Evolutionary conservation across 495 filamentous ascomycete genomes (phyloP).

Genomic region (Articulospora tetracladia): DNA sequence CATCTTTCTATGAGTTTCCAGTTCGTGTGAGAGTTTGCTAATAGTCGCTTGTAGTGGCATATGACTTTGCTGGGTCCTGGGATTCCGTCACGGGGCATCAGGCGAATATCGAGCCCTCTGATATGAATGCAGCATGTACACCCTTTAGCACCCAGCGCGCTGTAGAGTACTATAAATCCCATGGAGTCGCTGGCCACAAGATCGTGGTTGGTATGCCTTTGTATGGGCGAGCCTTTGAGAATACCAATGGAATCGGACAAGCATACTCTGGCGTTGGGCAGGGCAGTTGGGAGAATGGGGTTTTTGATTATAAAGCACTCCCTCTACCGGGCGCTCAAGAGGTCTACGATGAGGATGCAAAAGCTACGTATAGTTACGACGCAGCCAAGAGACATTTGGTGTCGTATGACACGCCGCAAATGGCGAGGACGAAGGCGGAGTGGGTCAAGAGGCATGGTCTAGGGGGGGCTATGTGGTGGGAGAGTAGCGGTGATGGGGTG

Average conservation of each 20-base stretch:
- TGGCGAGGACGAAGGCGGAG: conserved; percentile 63
- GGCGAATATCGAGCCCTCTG: conserved; percentile 67
- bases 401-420: conserved; percentile 70
- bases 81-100: conserved; percentile 71
- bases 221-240: conserved; percentile 81
- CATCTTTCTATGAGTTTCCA: not conserved
- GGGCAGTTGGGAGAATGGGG: conserved; percentile 81
- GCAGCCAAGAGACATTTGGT: conserved; percentile 56
- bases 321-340: conserved; percentile 51
- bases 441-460: conserved; percentile 64
- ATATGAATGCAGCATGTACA: conserved; percentile 53
- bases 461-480: conserved; percentile 97
- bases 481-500: conserved; percentile 74
- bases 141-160: conserved; percentile 73
- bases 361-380: conserved; percentile 74
- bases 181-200: conserved; percentile 61
- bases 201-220: conserved; percentile 89
- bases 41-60: no score
- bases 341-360: conserved; percentile 44
- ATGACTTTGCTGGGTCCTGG: conserved; percentile 80
- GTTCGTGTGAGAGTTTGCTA: not conserved
- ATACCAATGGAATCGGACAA: conserved; percentile 69
- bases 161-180: conserved; percentile 59
- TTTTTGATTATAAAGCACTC: conserved; percentile 81
- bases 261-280: conserved; percentile 68